Base-by-base conservation (phyloP, 805 yeast species). In the Pichia californica region DNA sequence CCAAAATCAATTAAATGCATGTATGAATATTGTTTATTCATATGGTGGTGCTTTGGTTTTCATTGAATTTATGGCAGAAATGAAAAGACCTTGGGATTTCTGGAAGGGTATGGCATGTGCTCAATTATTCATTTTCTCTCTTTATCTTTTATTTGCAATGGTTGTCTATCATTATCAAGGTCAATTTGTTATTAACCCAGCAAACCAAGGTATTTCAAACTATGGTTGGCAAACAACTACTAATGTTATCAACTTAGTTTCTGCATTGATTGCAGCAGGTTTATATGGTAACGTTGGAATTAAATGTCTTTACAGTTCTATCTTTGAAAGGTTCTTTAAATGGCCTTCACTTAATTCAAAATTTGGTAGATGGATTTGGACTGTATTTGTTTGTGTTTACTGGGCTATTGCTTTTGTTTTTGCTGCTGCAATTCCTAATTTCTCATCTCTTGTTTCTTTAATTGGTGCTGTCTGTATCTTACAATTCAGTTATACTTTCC, bases 11-110 rank as follows among this genome's bases (percentile, higher is more conserved):
- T 13, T 43, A 2, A 43, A 43, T 20, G 45, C 45, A 15, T 43
- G 45, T 32, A 69, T 69, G 66, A 70, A 71, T 55, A 69, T 70
- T 55, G 73, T 71, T 28, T 71, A 67, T 49, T 67, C 76, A 7
- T 71, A 69, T 61, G 76, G 75, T 47, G 76, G 76, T 55, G 73
- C 76, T 20, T 65, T 70, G 49, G 64, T 71, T 45, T 71, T 70
- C 55, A 58, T 66, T 31, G 73, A 71, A 52, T 64, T 70, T 44
- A 66, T 71, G 69, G 68, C 74, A 16, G 76, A 71, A 54, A 65
- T 71, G 69, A 61, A 58, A 45, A 58, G 68, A 31, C 76, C 76
- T n/a, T 57, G 54, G 62, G 76, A 71, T 51, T 71, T 71, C 60
- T 62, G 70, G 67, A 67, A 70, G 55, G 76, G 74, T 27, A 66